phyloP scores from a whole-genome alignment of 768 basidiomycete genomes.

The Rhodotorula sphaerocarpa region DNA sequence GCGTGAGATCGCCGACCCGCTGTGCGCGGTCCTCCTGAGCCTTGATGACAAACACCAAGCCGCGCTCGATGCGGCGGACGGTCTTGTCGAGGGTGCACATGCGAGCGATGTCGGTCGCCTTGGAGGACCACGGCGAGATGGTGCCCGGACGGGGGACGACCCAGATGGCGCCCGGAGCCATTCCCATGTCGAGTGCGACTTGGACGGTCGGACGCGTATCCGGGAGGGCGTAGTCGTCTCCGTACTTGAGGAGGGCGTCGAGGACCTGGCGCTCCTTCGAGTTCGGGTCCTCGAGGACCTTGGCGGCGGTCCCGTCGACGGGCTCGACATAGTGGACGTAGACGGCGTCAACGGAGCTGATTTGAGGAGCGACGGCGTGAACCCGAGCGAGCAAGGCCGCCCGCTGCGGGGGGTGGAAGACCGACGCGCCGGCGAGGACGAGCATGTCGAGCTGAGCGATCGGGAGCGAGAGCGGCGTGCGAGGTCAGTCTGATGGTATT shows the following conservation, averaged over 20 bases:
- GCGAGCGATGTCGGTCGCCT: constrained; percentile 87
- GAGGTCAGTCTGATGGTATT: too few relatives aligned
- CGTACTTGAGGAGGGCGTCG: constrained; percentile 69
- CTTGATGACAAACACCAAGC: constrained; percentile 55
- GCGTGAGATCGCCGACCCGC: constrained; percentile 49
- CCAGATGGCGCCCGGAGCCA: constrained; percentile 51
- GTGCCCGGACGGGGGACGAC: constrained; percentile 60
- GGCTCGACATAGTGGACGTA: constrained; percentile 79
- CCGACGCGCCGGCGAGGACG: constrained; percentile 32
- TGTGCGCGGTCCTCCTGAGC: constrained; percentile 44
- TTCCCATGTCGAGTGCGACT: constrained; percentile 41
- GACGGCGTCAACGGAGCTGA: constrained; percentile 68
- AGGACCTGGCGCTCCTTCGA: constrained; percentile 51
- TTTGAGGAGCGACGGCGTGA: constrained; percentile 50
- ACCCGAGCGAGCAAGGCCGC: constrained; percentile 58
- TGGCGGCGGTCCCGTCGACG: constrained; percentile 43
- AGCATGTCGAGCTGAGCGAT: constrained; percentile 16
- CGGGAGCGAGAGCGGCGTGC: too few relatives aligned
- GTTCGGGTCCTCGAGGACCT: constrained; percentile 43
- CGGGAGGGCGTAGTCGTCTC: constrained; percentile 59
- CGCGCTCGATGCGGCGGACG: constrained; percentile 78
- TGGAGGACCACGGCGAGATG: constrained; percentile 97
- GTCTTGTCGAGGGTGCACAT: constrained; percentile 70
- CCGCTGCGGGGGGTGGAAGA: constrained; percentile 47
- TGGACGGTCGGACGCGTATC: constrained; percentile 43